Evolutionary conservation across 2,329 filamentous ascomycete species (phyloP), one percentile per base, ranked within the genome.

Genomic region (Aspergillus aculeatinus): DNA sequence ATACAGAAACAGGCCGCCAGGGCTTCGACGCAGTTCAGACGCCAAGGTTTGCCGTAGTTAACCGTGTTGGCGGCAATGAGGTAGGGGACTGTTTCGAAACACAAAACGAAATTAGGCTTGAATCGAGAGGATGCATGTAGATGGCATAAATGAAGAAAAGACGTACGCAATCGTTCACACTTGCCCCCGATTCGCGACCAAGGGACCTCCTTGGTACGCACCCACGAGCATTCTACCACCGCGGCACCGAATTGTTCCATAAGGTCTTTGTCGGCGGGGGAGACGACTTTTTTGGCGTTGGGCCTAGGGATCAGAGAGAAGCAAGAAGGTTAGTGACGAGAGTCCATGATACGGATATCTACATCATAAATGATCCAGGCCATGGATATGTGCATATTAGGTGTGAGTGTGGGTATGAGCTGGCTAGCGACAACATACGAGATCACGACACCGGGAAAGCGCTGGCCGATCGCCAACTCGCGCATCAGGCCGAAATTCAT

Each of bases 161-260:
- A 70, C 78, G 56, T 76, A 82, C 80, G 80, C 64, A 97, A 77
- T 57, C 95, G 83, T 80, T 96, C 92, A 76, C 93, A 96, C 76
- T 93, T 95, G 25, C 95, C 95, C 29, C 95, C 95, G 60, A 99
- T 96, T 67, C 90, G 90, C 60, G 82, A 83, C 87, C 94, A 99
- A 55, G 94, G 93, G 5, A 99, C 88, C 76, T 99, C 95, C 51
- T 90, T 84, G 7, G 96, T 91, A 61, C 95, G 84, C 3, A 96
- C 96, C 95, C 95, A 99, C 25, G 91, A 96, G 72, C 93, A 96
- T 79, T 99, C 95, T 19, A 99, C 95, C 3, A 99, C 95, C 3
- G 95, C 95, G 21, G 93, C 94, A 64, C 95, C 95, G 72, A 91
- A 90, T 75, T 92, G 89, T 69, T 96, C 92, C 69, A 98, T 84